Conservation (phyloP, 768 basidiomycete genomes). For the Trametes cubensis region DNA sequence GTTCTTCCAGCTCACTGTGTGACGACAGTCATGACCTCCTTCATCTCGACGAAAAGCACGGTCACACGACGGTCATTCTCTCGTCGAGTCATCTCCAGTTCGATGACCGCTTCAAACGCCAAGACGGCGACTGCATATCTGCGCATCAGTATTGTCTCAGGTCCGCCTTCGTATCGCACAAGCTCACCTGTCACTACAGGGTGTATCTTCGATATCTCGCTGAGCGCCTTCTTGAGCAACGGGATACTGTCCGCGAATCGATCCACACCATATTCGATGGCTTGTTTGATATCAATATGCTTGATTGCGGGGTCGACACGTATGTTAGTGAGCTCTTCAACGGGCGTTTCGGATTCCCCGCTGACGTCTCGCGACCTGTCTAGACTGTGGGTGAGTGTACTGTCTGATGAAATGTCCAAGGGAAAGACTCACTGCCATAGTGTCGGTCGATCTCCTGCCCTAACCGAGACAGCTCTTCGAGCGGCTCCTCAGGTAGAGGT, state of each 20-base stretch:
- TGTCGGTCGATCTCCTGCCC: too few species aligned
- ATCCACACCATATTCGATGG: not conserved
- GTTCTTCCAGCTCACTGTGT: conserved; percentile 40
- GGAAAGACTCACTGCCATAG: too few species aligned
- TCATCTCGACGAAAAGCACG: conserved; percentile 38
- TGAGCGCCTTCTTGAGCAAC: not conserved
- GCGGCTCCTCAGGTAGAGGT: too few species aligned
- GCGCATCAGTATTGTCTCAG: not conserved
- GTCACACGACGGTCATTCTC: conserved; percentile 7
- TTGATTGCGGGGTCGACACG: not conserved
- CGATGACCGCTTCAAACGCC: not conserved
- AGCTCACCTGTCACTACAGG: not conserved
- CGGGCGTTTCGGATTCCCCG: too few species aligned
- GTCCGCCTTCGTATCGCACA: too few species aligned
- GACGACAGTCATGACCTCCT: conserved; percentile 49
- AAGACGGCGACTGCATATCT: not conserved
- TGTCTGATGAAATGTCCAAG: too few species aligned
- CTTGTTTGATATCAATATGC: not conserved
- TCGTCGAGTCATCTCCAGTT: not conserved
- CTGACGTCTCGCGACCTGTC: too few species aligned
- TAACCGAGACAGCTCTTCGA: too few species aligned
- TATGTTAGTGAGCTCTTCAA: not conserved
- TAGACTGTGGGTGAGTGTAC: too few species aligned
- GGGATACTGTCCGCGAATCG: not conserved
- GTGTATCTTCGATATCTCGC: not conserved